Evolutionary conservation across 306 rosid genomes (phyloP), one percentile per base, ranked within the genome.

Genomic region (Dryas octopetala): DNA sequence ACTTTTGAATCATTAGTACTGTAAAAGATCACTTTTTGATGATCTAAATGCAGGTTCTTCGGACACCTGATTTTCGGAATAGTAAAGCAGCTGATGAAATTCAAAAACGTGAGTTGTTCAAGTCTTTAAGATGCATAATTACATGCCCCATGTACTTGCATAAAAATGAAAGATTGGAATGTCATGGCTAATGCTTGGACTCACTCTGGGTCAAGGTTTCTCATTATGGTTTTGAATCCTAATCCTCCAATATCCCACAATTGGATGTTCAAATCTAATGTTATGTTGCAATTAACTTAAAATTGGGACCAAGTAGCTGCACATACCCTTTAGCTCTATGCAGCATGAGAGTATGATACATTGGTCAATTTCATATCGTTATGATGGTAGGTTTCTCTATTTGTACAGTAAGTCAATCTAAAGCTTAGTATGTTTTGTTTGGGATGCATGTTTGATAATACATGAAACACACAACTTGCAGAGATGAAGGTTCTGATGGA

Each of bases 21-120:
- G 38, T 32, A 32, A 32, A 32, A 32, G 38, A 32, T 32, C 38
- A 32, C 38, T 1, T 32, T 32, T 32, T 32, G 38, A 32, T 53
- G 9, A 5, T 62, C 6, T 9, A 5, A 64, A 12, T 84, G 80
- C 49, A 92, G 96, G 87, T 85, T 81, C 67, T 88, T 40, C 76
- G 54, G 19, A 76, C 87, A 17, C 89, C 91, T 28, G 89, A 90
- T 82, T 92, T 81, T 71, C 89, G 87, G 70, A 81, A 84, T 52
- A 68, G 91, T 85, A 81, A 84, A 84, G 93, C 88, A 19, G 85
- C 91, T 64, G 69, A 74, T 12, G 92, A 92, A 83, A 90, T 92
- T 82, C 87, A 51, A 71, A 81, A 87, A 74, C 73, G 96, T 90
- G 83, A 85, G 93, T 68, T 71, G 16, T 68, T 76, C 55, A 7